These are phyloP conservation scores for Wickerhamiella hasegawae DNA, from an alignment of 805 yeast genomes.

Conservation along the genomic window DNA sequence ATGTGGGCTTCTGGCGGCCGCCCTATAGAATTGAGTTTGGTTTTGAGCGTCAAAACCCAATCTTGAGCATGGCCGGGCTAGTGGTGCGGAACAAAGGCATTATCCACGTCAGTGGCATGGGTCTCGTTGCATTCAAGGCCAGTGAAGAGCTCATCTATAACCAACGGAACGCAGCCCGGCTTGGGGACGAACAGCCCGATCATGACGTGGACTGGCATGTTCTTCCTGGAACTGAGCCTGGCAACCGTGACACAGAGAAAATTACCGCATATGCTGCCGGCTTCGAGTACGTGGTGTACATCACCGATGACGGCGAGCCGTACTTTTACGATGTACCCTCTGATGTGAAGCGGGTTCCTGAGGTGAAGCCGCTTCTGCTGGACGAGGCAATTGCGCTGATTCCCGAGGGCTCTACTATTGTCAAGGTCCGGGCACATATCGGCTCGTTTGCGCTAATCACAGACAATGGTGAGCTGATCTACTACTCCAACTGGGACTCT, in stretches of 20 bases:
- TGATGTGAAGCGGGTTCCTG: not conserved
- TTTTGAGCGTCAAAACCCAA: not conserved
- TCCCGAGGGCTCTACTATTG: not conserved
- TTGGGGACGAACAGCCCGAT: not conserved
- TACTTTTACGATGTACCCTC: not conserved
- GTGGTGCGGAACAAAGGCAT: not conserved
- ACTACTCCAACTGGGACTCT: not conserved
- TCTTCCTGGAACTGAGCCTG: not conserved
- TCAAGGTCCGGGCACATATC: constrained; percentile 1
- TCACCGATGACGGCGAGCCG: not conserved
- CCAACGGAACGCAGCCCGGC: not conserved
- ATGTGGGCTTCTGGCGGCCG: not conserved
- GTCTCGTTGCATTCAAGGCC: not conserved
- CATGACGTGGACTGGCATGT: not conserved
- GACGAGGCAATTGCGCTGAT: not conserved
- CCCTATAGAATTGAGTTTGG: not conserved
- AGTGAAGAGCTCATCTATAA: not conserved
- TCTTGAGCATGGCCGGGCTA: not conserved
- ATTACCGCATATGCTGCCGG: not conserved
- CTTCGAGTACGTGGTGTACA: not conserved
- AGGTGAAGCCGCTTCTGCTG: not conserved
- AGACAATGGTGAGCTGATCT: constrained; percentile 1
- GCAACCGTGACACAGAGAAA: no score
- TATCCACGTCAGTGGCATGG: not conserved
- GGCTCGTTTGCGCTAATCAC: constrained; percentile 4